These are phyloP conservation scores for Acer yangbiense DNA, from an alignment of 345 rosid genomes.

Conservation along the genomic window DNA sequence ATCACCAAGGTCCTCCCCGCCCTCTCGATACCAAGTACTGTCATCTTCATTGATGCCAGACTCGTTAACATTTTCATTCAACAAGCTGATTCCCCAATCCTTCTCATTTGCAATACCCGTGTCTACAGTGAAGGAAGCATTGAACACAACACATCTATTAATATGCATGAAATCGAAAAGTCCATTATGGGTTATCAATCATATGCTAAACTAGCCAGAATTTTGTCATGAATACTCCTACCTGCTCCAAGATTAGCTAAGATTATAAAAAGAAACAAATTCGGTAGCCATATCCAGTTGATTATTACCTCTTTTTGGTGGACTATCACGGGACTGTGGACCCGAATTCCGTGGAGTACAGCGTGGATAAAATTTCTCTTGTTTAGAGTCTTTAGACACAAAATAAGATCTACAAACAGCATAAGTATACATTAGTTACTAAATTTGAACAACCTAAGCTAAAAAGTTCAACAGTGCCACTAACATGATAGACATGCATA, in stretches of 20 bases:
- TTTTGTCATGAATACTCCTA: not conserved
- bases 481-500: not conserved
- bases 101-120: conserved; percentile 99
- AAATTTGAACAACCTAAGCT: not conserved
- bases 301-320: conserved; percentile 83
- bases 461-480: not conserved
- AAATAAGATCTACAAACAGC: conserved; percentile 57
- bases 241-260: too few species aligned
- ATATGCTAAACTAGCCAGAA: not conserved
- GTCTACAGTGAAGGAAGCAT: conserved; percentile 48
- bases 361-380: conserved; percentile 76
- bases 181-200: not conserved
- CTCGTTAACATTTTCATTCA: conserved; percentile 81
- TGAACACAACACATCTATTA: conserved; percentile 14
- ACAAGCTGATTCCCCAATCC: conserved; percentile 91
- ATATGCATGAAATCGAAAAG: conserved; percentile 7
- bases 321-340: conserved; percentile 90
- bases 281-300: not conserved
- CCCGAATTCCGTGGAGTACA: conserved; percentile 83
- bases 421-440: not conserved
- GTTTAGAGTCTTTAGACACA: conserved; percentile 63
- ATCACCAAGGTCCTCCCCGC: conserved; percentile 81
- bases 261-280: too few species aligned
- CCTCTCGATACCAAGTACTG: conserved; percentile 86
- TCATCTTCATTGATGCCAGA: conserved; percentile 92